Evolutionary conservation across 495 filamentous ascomycete genomes (phyloP).

Genomic region (Pyronema domesticum): DNA sequence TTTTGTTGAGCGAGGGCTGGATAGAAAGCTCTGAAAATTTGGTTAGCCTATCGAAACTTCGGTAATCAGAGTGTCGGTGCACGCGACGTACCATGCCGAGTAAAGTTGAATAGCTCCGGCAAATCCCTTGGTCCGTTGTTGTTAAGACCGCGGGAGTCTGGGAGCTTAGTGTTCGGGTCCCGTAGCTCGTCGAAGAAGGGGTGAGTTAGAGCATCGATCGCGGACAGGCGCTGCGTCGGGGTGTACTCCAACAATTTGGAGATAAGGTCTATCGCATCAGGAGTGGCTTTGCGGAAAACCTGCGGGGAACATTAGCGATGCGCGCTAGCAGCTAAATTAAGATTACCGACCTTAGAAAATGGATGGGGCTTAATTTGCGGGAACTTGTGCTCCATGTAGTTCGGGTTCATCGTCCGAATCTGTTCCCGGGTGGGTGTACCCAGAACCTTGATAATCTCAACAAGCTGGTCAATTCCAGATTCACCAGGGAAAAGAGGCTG

Average conservation of each 20-base stretch:
- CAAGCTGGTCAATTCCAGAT: constrained; percentile 94
- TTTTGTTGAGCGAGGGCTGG: constrained; percentile 63
- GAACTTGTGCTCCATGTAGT: constrained; percentile 99
- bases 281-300: constrained; percentile 90
- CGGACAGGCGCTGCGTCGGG: constrained; percentile 81
- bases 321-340: constrained; percentile 1
- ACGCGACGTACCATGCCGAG: constrained; percentile 59
- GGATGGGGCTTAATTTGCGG: constrained; percentile 99
- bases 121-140: constrained; percentile 57
- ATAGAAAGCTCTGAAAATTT: constrained; percentile 71
- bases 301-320: constrained; percentile 21
- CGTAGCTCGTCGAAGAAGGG: constrained; percentile 96
- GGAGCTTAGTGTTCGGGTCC: constrained; percentile 69
- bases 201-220: constrained; percentile 93
- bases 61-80: neutral
- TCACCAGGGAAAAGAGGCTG: constrained; percentile 98
- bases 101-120: constrained; percentile 81
- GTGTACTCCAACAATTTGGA: constrained; percentile 89
- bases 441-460: constrained; percentile 98
- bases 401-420: constrained; percentile 99
- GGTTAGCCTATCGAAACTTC: constrained; percentile 6
- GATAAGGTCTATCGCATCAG: constrained; percentile 87
- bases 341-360: constrained; percentile 63
- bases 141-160: constrained; percentile 79
- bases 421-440: constrained; percentile 96